A percentile compares a stretch with the other conserved stretches of the same genome.
Conservation (phyloP, 176 grass and related monocot genomes). For the Coix lacrymajobi region DNA sequence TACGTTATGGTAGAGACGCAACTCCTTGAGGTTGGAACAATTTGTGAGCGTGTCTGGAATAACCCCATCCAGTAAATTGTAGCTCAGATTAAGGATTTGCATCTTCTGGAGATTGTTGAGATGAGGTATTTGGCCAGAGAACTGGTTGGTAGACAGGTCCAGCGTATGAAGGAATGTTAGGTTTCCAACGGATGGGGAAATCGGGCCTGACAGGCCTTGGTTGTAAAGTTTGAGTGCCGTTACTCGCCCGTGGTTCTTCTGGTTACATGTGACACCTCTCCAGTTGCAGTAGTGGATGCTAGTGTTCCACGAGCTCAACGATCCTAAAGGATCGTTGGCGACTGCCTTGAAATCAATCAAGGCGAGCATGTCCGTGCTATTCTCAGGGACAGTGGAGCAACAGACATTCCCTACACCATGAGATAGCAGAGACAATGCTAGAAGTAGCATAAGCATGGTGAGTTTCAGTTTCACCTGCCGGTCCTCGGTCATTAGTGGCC, state of each 20-base stretch:
- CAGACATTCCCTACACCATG: not conserved
- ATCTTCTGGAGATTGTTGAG: not conserved
- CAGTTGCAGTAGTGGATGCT: not conserved
- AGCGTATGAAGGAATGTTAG: not conserved
- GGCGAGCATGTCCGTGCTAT: not conserved
- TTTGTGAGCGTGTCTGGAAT: not conserved
- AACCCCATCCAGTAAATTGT: not conserved
- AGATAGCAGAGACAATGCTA: rapidly evolving
- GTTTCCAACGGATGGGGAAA: not conserved
- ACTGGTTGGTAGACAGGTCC: not conserved
- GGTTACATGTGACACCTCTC: not conserved
- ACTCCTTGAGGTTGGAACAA: no score
- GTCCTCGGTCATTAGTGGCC: not conserved
- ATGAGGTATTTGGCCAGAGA: not conserved
- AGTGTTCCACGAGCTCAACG: not conserved
- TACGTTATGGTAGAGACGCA: no score
- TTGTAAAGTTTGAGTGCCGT: rapidly evolving
- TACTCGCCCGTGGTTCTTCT: not conserved
- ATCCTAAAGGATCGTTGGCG: not conserved
- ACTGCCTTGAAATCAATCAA: not conserved
- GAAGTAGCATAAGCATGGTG: not conserved
- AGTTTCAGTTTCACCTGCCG: not conserved
- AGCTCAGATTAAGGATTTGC: not conserved
- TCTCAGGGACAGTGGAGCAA: not conserved
- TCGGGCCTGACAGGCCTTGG: not conserved